Percentiles rank a stretch among this genome's conserved stretches.
Evolutionary conservation across 106 monocot species (phyloP).

Genomic region (Iris macrosiphon): DNA sequence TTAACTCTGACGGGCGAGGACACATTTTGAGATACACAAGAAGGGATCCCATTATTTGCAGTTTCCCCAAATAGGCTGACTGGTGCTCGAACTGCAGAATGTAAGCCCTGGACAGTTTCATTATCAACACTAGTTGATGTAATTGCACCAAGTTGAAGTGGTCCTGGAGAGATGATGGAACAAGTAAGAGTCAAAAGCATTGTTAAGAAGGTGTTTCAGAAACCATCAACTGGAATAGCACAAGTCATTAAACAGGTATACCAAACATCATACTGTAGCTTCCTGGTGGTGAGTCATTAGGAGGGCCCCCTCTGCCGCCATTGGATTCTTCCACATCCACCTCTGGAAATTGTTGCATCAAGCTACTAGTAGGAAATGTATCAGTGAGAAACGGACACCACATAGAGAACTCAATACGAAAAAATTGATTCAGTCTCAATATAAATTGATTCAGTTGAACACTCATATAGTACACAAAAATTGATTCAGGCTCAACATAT

Average conservation of each 20-base stretch:
- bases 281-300: slow-evolving; percentile 14
- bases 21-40: slow-evolving; percentile 26
- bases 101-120: slow-evolving; percentile 25
- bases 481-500: too few relatives aligned
- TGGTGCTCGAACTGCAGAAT: slow-evolving; percentile 32
- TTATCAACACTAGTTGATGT: slow-evolving; percentile 32
- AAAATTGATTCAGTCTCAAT: too few relatives aligned
- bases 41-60: slow-evolving; percentile 27
- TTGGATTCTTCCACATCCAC: slow-evolving; percentile 11
- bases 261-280: slow-evolving; percentile 11
- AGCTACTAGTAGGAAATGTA: slow-evolving; percentile 3
- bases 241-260: neutral
- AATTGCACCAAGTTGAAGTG: slow-evolving; percentile 24
- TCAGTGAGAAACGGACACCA: too few relatives aligned
- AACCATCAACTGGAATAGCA: too few relatives aligned
- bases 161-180: slow-evolving; percentile 13
- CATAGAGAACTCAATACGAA: too few relatives aligned
- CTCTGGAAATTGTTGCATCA: slow-evolving; percentile 8
- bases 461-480: too few relatives aligned
- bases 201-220: neutral
- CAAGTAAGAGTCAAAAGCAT: neutral
- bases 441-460: too few relatives aligned
- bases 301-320: slow-evolving; percentile 1
- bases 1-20: slow-evolving; percentile 38
- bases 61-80: slow-evolving; percentile 34